Percentiles rank a stretch among this genome's conserved stretches.
These are phyloP conservation scores for Monascus ruber DNA, from an alignment of 2,329 filamentous ascomycete species.

Conservation along the genomic window DNA sequence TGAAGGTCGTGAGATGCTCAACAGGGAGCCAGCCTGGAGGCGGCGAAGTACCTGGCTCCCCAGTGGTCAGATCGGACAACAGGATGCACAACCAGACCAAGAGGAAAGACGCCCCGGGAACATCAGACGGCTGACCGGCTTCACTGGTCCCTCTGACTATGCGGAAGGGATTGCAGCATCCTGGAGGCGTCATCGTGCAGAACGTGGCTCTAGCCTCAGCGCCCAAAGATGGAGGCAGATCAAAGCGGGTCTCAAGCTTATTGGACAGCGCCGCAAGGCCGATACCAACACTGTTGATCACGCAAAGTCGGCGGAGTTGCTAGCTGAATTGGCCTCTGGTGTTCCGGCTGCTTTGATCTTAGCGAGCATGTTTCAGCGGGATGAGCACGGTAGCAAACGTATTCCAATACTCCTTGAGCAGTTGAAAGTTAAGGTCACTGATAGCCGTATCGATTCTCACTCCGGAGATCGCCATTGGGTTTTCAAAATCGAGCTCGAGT, in stretches of 20 bases:
- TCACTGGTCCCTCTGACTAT: slow-evolving; percentile 52
- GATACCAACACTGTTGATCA: slow-evolving; percentile 71
- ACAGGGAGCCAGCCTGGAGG: slow-evolving; percentile 45
- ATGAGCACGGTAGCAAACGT: slow-evolving; percentile 88
- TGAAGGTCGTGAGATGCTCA: slow-evolving; percentile 55
- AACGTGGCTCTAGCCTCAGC: slow-evolving; percentile 58
- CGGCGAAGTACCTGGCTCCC: slow-evolving; percentile 50
- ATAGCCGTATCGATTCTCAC: slow-evolving; percentile 57
- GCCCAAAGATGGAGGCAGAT: slow-evolving; percentile 86
- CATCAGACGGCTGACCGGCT: slow-evolving; percentile 52
- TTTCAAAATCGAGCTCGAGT: slow-evolving; percentile 88
- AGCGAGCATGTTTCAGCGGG: slow-evolving; percentile 94
- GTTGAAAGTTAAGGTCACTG: slow-evolving; percentile 74
- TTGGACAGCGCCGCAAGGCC: slow-evolving; percentile 66
- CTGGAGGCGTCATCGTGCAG: slow-evolving; percentile 39
- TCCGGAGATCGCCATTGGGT: slow-evolving; percentile 61
- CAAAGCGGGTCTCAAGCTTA: slow-evolving; percentile 75
- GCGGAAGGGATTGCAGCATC: slow-evolving; percentile 53
- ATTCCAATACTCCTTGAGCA: slow-evolving; percentile 94
- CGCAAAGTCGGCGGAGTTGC: slow-evolving; percentile 87
- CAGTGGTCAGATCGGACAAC: slow-evolving; percentile 33
- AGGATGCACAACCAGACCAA: slow-evolving; percentile 41
- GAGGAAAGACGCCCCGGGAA: slow-evolving; percentile 50
- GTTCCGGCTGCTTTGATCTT: slow-evolving; percentile 88
- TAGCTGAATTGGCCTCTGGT: slow-evolving; percentile 87